A percentile compares a stretch with the other conserved stretches of the same genome.
Conservation (phyloP, 2,329 filamentous ascomycete species). For the Xylaria sp. region DNA sequence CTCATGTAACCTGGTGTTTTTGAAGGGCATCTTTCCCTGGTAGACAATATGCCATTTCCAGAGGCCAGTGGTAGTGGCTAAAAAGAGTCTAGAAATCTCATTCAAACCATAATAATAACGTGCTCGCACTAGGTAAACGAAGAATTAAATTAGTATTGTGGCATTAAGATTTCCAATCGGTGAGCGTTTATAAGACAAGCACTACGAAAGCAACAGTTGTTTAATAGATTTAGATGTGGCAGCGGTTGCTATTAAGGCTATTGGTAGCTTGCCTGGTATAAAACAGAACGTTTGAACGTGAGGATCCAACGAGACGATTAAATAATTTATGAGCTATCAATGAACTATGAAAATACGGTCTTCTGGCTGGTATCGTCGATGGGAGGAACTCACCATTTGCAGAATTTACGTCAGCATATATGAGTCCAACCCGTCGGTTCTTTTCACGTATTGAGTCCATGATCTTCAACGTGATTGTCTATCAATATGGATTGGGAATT, state of each 20-base stretch:
- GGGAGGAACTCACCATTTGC: not conserved
- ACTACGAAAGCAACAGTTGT: not conserved
- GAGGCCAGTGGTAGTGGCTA: constrained; percentile 30
- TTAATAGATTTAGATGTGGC: not conserved
- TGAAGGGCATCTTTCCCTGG: constrained; percentile 24
- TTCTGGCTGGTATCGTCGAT: not conserved
- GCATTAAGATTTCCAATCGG: not conserved
- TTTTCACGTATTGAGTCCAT: not conserved
- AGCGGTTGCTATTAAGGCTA: not conserved
- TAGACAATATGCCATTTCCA: constrained; percentile 31
- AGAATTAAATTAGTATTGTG: not conserved
- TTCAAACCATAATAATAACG: constrained; percentile 28
- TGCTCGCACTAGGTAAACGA: constrained; percentile 7
- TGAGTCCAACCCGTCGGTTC: not conserved
- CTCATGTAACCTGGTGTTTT: constrained; percentile 28
- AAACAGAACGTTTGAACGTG: not conserved
- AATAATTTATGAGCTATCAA: too few species aligned
- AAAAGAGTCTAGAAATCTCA: constrained; percentile 28
- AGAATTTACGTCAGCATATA: not conserved
- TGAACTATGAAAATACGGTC: not conserved
- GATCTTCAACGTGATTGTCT: not conserved
- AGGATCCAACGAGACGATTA: not conserved
- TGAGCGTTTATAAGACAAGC: not conserved
- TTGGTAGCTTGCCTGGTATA: not conserved
- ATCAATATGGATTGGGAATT: not conserved